These are phyloP conservation scores for Eucalyptus lansdowneana DNA, from an alignment of 345 rosid genomes.

Conservation along the genomic window DNA sequence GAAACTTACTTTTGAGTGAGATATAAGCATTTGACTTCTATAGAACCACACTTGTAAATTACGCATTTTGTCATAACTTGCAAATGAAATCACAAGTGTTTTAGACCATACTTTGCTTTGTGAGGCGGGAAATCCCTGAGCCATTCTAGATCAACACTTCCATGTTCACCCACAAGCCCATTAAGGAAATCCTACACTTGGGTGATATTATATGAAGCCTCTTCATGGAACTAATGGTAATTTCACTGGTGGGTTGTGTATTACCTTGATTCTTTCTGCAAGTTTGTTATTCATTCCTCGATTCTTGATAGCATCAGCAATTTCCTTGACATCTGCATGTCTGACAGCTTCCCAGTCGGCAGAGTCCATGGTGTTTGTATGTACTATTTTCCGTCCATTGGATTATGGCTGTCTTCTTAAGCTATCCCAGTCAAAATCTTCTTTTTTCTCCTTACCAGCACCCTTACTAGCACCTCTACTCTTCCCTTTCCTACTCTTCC, in stretches of 20 bases:
- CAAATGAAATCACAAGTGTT: neutral
- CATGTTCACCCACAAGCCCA: slow-evolving; percentile 60
- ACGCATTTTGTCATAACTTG: neutral
- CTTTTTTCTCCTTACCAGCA: slow-evolving; percentile 27
- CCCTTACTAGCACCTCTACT: slow-evolving; percentile 10
- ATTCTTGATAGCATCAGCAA: slow-evolving; percentile 62
- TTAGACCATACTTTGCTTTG: slow-evolving; percentile 66
- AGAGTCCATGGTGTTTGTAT: slow-evolving; percentile 55
- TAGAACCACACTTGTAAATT: neutral
- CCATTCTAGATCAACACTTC: slow-evolving; percentile 85
- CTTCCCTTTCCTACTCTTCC: slow-evolving; percentile 10
- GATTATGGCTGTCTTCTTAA: slow-evolving; percentile 48
- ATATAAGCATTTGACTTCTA: neutral
- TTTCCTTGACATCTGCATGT: slow-evolving; percentile 36
- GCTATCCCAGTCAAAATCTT: slow-evolving; percentile 65
- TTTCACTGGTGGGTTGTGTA: neutral
- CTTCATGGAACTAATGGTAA: neutral
- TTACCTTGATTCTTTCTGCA: slow-evolving; percentile 83
- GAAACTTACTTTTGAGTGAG: neutral
- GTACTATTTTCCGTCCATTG: slow-evolving; percentile 37
- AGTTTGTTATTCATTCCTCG: slow-evolving; percentile 91
- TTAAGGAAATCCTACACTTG: slow-evolving; percentile 70
- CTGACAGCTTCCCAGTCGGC: slow-evolving; percentile 82
- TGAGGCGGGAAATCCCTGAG: slow-evolving; percentile 82
- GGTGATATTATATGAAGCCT: neutral